A percentile compares a stretch with the other conserved stretches of the same genome.
Conservation (phyloP, 768 basidiomycete species). For the Xerocomellus intermedius region DNA sequence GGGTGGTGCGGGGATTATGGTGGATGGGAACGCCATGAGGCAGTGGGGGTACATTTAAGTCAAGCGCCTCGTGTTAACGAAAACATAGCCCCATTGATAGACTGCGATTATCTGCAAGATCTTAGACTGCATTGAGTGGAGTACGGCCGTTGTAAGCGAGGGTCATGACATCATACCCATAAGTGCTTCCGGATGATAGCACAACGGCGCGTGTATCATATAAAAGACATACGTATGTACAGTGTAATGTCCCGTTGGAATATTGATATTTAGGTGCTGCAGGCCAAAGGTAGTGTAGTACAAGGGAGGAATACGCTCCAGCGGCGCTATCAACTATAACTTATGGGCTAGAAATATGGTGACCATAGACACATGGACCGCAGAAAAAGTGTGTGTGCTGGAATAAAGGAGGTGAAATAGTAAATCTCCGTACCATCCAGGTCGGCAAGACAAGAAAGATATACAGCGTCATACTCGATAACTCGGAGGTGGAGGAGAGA, state of each 20-base stretch:
- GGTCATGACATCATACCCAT: conserved; percentile 7
- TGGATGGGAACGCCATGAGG: conserved; percentile 4
- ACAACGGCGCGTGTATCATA: too few species aligned
- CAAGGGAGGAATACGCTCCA: conserved; percentile 10
- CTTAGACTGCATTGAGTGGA: conserved; percentile 3
- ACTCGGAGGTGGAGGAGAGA: conserved; percentile 23
- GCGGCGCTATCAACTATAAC: conserved; percentile 19
- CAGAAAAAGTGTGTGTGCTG: conserved; percentile 5
- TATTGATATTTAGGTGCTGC: conserved; percentile 1
- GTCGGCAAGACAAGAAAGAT: background rate
- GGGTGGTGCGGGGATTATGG: background rate
- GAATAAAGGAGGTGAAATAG: background rate
- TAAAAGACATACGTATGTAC: background rate
- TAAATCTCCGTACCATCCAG: background rate
- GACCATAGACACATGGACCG: background rate
- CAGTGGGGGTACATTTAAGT: conserved; percentile 6
- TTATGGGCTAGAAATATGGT: conserved; percentile 16
- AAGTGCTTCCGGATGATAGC: background rate
- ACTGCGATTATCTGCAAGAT: background rate
- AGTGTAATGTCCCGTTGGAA: background rate
- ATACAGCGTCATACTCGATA: conserved; percentile 10
- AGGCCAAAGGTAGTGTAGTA: conserved; percentile 16
- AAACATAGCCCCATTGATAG: conserved; percentile 7
- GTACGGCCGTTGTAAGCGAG: background rate
- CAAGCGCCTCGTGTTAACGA: conserved; percentile 8